Base-by-base conservation (phyloP, 1,284 basidiomycete genomes). In the Amylostereum areolatum region DNA sequence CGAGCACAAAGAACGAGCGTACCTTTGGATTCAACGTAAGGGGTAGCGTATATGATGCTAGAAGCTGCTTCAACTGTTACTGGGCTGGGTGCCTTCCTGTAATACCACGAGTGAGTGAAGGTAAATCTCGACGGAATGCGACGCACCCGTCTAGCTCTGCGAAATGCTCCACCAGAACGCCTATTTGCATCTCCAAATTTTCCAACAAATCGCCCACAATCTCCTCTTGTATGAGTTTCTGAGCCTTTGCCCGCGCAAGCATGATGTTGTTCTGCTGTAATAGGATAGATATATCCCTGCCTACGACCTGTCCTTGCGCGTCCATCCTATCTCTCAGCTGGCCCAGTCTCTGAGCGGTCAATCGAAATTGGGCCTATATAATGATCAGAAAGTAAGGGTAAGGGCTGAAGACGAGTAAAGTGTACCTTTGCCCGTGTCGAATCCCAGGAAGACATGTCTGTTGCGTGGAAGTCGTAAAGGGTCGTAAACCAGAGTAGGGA, bases 271-370 rank as follows among this genome's bases (percentile, higher is more conserved):
- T 74, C 54, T 83, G 78, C 48, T 76, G 72, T 39, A 89, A 68
- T 27, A 83, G 65, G 8, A 74, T 81, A 9, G 83, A 79, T 48
- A 89, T 81, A 60, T 88, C 85, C 54, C 71, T 72, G 54, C 82
- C 73, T 11, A 74, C 78, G 39, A 85, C 77, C 40, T 73, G 74
- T 3, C 74, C 74, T 59, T 80, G 72, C 1, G 83, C 78, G 55
- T 88, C 83, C 54, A 81, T 77, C 60, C 76, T 80, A 57, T 82
- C 78, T 58, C 85, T 83, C 24, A 86, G 62, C 57, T 87, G 84
- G 24, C 81, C 82, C 42, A 89, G 70, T 43, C 75, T 73, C 56
- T 84, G 81, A 41, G 78, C 77, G 5, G 85, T 75, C 30, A 78
- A 69, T 51, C 81, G 75, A 40, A 89, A 69, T 54, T 85, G 79